Conservation (phyloP, 2,329 filamentous ascomycete species). For the Cladosporium halotolerans region DNA sequence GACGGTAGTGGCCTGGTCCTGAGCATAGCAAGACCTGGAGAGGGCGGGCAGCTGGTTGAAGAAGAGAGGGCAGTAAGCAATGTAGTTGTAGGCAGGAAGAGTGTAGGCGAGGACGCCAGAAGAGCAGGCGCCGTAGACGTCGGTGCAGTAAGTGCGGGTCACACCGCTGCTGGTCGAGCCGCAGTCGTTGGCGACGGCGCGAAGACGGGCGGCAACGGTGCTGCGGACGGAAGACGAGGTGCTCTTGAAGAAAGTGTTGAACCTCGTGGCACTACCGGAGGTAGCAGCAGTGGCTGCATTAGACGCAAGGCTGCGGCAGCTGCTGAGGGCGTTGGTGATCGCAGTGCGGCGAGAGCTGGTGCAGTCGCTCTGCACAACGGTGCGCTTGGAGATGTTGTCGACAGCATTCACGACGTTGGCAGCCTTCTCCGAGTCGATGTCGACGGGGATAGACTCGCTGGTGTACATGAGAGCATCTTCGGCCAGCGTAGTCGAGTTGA, state of each 20-base stretch:
- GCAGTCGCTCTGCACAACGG: constrained; percentile 43
- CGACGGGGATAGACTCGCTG: constrained; percentile 53
- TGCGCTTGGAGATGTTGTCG: constrained; percentile 43
- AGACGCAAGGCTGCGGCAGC: constrained; percentile 51
- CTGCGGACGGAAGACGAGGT: constrained; percentile 40
- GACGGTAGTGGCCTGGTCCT: constrained; percentile 59
- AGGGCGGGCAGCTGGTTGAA: constrained; percentile 50
- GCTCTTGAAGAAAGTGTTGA: constrained; percentile 52
- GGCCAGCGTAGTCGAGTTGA: constrained; percentile 47
- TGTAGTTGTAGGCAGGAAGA: constrained; percentile 37
- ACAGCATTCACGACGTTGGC: constrained; percentile 45
- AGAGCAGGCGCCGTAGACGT: constrained; percentile 49
- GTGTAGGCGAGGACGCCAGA: constrained; percentile 56
- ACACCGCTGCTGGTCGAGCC: constrained; percentile 42
- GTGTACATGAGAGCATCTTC: constrained; percentile 49
- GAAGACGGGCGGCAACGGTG: constrained; percentile 48
- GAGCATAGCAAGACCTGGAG: constrained; percentile 51
- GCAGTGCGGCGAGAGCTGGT: constrained; percentile 41
- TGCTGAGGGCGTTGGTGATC: constrained; percentile 47
- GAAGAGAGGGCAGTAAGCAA: constrained; percentile 57
- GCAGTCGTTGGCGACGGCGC: constrained; percentile 51
- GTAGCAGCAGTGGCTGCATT: constrained; percentile 48
- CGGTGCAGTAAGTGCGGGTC: constrained; percentile 55
- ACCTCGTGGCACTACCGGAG: constrained; percentile 33
- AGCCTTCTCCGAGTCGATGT: constrained; percentile 52